Evolutionary conservation across 2,329 filamentous ascomycete species (phyloP), one percentile per base, ranked within the genome.

Genomic region (Xylaria digitata): DNA sequence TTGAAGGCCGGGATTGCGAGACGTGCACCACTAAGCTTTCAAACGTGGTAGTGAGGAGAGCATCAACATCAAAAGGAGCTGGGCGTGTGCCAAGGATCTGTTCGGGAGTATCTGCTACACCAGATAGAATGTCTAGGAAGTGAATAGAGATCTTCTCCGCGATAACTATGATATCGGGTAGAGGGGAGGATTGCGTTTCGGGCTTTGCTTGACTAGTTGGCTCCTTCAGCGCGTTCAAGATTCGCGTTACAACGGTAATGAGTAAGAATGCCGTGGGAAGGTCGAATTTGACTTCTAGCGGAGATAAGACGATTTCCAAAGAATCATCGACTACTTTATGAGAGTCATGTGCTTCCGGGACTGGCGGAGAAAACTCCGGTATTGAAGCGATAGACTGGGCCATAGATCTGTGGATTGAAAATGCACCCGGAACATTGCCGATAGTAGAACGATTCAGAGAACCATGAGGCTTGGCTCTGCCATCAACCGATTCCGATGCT

Each of bases 381-480:
- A 72, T 59, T 13, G 71, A 73, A 34, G 70, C 61, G 15, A 70
- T 68, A 58, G 68, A 74, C 42, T 72, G 76, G 9, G 69, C 61
- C 37, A 42, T 32, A 50, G 67, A 77, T 60, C 68, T 75, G 75
- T 81, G 78, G 19, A 86, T 78, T 0, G 88, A 90, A 74, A 90
- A 90, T 2, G 88, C 84, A 0, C 88, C 89, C 1, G 88, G 88
- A 2, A 89, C 75, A 72, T 88, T 82, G 0, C 84, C 82, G n/a
- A 81, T 81, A 11, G 80, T 70, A 34, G 78, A 81, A n/a, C 59
- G 69, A 61, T 68, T 68, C 11, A 76, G 48, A 53, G 56, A 49
- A 11, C 50, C 37, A 21, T 52, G 70, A 37, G 60, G 21, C 11
- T 30, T 52, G 21, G 26, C 50, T 50, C 34, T 37, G n/a, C 8